Evolutionary conservation across 1,284 basidiomycete genomes (phyloP).

Genomic region (Leccinum subrobustum): DNA sequence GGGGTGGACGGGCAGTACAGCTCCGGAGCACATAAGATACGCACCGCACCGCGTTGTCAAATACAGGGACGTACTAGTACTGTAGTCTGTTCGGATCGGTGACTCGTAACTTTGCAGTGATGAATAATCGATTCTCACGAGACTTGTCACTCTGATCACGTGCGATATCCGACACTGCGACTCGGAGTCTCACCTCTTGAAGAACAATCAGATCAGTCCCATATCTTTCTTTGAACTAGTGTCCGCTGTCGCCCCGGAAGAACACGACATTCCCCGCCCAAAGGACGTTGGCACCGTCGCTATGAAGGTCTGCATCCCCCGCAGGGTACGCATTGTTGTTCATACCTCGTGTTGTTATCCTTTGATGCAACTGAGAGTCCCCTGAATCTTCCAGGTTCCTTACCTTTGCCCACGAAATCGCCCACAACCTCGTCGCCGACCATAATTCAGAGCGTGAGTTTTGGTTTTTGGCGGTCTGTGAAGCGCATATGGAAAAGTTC

Average conservation of each 20-base stretch:
- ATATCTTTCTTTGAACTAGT: not conserved
- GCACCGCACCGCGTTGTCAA: no score
- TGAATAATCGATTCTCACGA: no score
- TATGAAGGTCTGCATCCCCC: slow-evolving; percentile 93
- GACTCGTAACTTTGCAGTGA: no score
- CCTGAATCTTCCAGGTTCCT: not conserved
- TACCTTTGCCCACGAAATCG: not conserved
- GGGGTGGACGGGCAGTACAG: no score
- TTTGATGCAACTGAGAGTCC: not conserved
- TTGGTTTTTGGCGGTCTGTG: not conserved
- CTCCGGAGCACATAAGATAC: no score
- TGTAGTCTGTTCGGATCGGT: no score
- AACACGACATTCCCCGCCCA: slow-evolving; percentile 52
- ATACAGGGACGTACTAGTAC: no score
- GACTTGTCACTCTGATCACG: no score
- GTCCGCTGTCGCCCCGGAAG: slow-evolving; percentile 10
- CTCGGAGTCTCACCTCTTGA: no score
- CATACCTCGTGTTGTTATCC: slow-evolving; percentile 15
- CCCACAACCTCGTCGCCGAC: not conserved
- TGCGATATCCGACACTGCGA: no score
- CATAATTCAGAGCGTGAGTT: not conserved
- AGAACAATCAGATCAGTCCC: no score
- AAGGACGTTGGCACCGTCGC: slow-evolving; percentile 91
- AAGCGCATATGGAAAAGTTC: not conserved
- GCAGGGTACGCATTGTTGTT: slow-evolving; percentile 58